Conservation (phyloP, 148 eudicot species). For the Silene uniflora region DNA sequence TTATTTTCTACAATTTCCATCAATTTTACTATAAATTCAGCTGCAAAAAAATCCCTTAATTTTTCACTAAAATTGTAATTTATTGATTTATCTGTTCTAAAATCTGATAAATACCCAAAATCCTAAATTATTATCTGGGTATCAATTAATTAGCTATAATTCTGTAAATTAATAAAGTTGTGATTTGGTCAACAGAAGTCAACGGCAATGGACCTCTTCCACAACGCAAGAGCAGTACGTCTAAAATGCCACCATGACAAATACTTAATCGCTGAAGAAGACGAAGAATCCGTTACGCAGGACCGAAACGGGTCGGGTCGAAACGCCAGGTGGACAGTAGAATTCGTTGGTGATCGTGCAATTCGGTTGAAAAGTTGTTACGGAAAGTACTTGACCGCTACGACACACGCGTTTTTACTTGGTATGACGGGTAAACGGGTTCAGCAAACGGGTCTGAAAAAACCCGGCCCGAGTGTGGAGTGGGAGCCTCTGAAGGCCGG, state of each 20-base stretch:
- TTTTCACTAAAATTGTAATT: too few species aligned
- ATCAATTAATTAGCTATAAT: background rate
- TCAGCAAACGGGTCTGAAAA: conserved; percentile 34
- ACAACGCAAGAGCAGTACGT: conserved; percentile 63
- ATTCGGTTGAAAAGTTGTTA: conserved; percentile 46
- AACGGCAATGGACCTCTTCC: conserved; percentile 68
- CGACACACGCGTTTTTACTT: conserved; percentile 41
- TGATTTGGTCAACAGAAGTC: conserved; percentile 2
- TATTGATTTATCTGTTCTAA: too few species aligned
- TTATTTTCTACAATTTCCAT: background rate
- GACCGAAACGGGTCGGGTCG: conserved; percentile 40
- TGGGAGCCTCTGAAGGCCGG: conserved; percentile 58
- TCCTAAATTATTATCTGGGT: conserved; percentile 7
- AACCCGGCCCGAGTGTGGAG: conserved; percentile 43
- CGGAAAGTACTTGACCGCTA: conserved; percentile 57
- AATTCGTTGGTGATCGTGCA: conserved; percentile 19
- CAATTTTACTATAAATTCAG: background rate
- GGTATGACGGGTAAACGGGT: conserved; percentile 57
- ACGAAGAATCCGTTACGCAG: conserved; percentile 51
- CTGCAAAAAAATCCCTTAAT: too few species aligned
- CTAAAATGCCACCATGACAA: conserved; percentile 55
- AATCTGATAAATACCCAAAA: too few species aligned
- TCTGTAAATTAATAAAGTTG: background rate
- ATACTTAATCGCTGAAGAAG: conserved; percentile 50
- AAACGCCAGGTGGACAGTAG: conserved; percentile 48